phyloP scores from a whole-genome alignment of 2,329 filamentous ascomycete species.

The Teratosphaeria zuluensis region DNA sequence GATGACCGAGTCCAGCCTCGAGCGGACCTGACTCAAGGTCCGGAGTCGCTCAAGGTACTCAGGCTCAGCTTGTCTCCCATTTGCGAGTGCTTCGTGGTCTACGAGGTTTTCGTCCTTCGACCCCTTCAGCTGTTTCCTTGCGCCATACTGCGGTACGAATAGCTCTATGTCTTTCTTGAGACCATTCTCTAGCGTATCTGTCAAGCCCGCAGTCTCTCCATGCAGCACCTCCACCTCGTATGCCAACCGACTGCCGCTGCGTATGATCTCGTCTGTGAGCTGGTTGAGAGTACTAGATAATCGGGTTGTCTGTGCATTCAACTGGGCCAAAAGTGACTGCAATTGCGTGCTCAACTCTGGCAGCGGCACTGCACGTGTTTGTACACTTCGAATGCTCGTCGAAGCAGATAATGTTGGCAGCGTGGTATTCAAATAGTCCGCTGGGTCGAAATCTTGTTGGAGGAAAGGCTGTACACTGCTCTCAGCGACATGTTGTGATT shows the following conservation, averaged over 20 bases:
- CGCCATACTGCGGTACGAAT: conserved; percentile 36
- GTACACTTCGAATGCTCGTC: conserved; percentile 25
- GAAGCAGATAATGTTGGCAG: conserved; percentile 57
- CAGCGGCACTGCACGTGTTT: conserved; percentile 46
- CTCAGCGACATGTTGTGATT: conserved; percentile 58
- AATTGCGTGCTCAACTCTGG: conserved; percentile 72
- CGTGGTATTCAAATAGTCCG: conserved; percentile 71
- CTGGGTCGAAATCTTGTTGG: conserved; percentile 66
- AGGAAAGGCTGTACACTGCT: conserved; percentile 67
- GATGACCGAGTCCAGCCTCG: conserved; percentile 80
- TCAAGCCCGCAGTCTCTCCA: conserved; percentile 75
- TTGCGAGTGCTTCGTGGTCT: not conserved
- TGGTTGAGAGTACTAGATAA: conserved; percentile 74
- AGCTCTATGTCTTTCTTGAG: conserved; percentile 61
- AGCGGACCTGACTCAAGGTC: conserved; percentile 70
- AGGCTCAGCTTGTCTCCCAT: conserved; percentile 35
- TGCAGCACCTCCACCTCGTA: conserved; percentile 91
- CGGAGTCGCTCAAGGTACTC: conserved; percentile 66
- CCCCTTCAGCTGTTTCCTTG: not conserved
- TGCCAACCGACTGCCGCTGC: conserved; percentile 75
- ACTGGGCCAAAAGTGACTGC: conserved; percentile 73
- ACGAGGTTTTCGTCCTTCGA: conserved; percentile 2
- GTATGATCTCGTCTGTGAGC: conserved; percentile 87
- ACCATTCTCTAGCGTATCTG: conserved; percentile 65
- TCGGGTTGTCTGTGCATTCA: conserved; percentile 79